These are phyloP conservation scores for Geotrichum cucujoidarum DNA, from an alignment of 1,139 yeast genomes.

Conservation along the genomic window DNA sequence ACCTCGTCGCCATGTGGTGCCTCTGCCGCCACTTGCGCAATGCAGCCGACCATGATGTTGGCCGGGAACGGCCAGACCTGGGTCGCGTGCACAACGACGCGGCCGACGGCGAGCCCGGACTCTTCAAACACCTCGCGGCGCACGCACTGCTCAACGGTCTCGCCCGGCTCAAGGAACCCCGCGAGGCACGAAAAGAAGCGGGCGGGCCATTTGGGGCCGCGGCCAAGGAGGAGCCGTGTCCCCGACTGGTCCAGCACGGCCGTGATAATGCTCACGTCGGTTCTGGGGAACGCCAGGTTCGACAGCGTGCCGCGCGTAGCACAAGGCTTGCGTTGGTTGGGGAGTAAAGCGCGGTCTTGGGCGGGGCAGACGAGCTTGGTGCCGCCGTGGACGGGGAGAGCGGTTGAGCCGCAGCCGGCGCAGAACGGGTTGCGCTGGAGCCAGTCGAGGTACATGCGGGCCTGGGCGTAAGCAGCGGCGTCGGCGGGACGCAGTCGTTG, in stretches of 20 bases:
- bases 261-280: conserved; percentile 82
- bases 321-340: conserved; percentile 25
- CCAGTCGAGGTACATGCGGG: conserved; percentile 86
- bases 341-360: conserved; percentile 30
- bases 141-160: conserved; percentile 83
- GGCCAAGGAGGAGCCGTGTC: conserved; percentile 64
- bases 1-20: conserved; percentile 51
- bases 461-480: conserved; percentile 71
- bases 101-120: conserved; percentile 68
- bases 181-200: conserved; percentile 74
- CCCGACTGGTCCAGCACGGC: conserved; percentile 64
- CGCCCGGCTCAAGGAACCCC: conserved; percentile 94
- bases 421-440: conserved; percentile 67
- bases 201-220: conserved; percentile 53
- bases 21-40: conserved; percentile 63
- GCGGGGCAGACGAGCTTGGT: conserved; percentile 66
- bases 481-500: conserved; percentile 32
- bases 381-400: conserved; percentile 74
- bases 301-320: conserved; percentile 37
- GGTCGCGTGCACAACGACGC: conserved; percentile 57
- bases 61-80: conserved; percentile 98
- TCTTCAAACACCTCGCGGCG: conserved; percentile 93
- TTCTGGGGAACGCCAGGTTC: conserved; percentile 79
- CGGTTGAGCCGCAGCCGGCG: conserved; percentile 78
- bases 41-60: conserved; percentile 87